Percentiles rank a stretch among this genome's conserved stretches.
phyloP scores from a whole-genome alignment of 139 green algal species.

The Edaphochlamys debaryana region DNA sequence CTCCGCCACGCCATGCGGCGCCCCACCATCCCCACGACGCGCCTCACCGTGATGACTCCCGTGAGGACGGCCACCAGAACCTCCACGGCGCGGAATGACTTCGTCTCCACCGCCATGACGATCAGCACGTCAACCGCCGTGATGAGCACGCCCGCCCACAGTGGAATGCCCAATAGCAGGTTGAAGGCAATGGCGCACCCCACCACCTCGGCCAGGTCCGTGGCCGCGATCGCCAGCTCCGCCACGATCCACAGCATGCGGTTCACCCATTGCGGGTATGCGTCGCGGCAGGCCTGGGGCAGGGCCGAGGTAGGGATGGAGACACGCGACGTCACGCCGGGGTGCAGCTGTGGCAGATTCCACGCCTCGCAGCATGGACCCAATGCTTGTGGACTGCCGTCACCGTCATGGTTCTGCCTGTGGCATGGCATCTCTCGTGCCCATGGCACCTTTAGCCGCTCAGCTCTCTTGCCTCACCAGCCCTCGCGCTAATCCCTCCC shows the following conservation, averaged over 20 bases:
- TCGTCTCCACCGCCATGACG: conserved; percentile 38
- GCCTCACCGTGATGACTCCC: conserved; percentile 17
- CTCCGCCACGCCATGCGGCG: no score
- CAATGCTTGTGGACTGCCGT: no score
- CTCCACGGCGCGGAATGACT: conserved; percentile 60
- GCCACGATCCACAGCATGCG: conserved; percentile 66
- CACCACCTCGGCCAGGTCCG: conserved; percentile 68
- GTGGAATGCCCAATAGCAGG: conserved; percentile 55
- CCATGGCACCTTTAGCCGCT: no score
- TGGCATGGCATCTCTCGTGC: no score
- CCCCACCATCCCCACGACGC: neutral
- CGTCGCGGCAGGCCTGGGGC: conserved; percentile 61
- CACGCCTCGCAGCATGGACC: no score
- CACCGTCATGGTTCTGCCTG: no score
- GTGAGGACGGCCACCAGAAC: conserved; percentile 32
- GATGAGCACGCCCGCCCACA: conserved; percentile 63
- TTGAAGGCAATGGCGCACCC: conserved; percentile 60
- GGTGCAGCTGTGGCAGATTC: no score
- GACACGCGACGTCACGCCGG: no score
- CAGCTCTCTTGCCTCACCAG: neutral
- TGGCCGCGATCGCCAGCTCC: conserved; percentile 73
- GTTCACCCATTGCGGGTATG: conserved; percentile 55
- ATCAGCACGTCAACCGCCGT: conserved; percentile 58
- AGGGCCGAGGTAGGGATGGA: no score
- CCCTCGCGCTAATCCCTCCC: neutral